Conservation (phyloP, 139 green algal genomes). For the Ettlia oleoabundans region DNA sequence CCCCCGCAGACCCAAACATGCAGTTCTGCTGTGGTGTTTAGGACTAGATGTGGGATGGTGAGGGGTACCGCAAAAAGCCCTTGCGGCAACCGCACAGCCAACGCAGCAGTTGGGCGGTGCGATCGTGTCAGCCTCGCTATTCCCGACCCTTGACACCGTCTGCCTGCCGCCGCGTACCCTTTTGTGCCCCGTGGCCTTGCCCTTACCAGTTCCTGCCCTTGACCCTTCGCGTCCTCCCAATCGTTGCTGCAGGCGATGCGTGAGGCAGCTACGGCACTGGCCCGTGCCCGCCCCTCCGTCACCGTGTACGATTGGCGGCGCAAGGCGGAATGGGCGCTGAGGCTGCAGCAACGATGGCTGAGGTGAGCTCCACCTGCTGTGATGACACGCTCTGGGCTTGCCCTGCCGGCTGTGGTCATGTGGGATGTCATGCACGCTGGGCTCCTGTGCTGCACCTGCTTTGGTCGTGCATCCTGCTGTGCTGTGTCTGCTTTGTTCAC, state of each 20-base stretch:
- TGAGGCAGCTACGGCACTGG: conserved; percentile 24
- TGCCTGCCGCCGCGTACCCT: neutral
- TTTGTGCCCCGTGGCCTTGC: neutral
- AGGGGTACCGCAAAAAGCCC: too few species aligned
- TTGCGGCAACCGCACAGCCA: too few species aligned
- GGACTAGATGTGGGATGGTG: too few species aligned
- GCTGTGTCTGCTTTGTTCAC: too few species aligned
- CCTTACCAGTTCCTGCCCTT: neutral
- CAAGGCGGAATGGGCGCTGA: conserved; percentile 32
- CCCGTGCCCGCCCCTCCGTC: neutral
- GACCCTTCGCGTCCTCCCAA: neutral
- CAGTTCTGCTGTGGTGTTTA: too few species aligned
- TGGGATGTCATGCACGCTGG: neutral
- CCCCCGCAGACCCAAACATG: neutral
- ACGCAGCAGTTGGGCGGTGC: too few species aligned
- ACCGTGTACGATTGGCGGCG: conserved; percentile 24
- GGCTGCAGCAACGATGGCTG: conserved; percentile 34
- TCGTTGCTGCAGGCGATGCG: conserved; percentile 37
- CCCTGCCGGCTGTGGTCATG: neutral
- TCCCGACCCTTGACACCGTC: too few species aligned
- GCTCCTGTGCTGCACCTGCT: neutral
- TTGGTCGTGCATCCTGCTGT: too few species aligned
- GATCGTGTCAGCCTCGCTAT: too few species aligned
- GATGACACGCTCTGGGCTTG: neutral
- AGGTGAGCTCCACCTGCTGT: too few species aligned